These are phyloP conservation scores for Aureobasidium mangrovei DNA, from an alignment of 2,329 filamentous ascomycete species.

Conservation along the genomic window DNA sequence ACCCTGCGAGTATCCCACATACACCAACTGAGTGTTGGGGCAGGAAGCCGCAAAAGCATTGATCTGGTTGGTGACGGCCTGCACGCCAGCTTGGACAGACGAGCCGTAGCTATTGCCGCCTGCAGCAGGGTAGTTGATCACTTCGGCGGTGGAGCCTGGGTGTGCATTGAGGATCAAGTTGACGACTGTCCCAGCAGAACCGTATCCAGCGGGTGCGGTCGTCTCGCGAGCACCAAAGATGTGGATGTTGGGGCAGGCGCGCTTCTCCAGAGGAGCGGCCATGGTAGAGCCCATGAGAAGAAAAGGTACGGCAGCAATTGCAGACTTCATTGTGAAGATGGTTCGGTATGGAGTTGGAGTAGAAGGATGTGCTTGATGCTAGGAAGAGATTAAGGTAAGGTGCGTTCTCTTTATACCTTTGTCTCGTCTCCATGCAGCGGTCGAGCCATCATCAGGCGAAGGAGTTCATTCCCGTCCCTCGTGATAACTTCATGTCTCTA, in stretches of 20 bases:
- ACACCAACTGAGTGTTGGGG: constrained; percentile 48
- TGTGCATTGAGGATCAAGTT: constrained; percentile 33
- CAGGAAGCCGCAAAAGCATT: constrained; percentile 50
- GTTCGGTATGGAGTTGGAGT: too few relatives aligned
- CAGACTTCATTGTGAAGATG: constrained; percentile 1
- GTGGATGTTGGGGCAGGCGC: constrained; percentile 35
- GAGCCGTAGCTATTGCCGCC: constrained; percentile 52
- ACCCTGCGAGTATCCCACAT: constrained; percentile 57
- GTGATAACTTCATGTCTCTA: background rate
- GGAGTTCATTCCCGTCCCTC: background rate
- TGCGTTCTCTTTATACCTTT: constrained; percentile 2
- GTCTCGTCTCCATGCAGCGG: background rate
- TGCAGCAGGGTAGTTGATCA: constrained; percentile 47
- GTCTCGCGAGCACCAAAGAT: constrained; percentile 39
- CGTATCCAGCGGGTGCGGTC: constrained; percentile 33
- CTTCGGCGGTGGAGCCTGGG: constrained; percentile 33
- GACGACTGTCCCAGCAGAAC: constrained; percentile 33
- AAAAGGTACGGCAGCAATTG: background rate
- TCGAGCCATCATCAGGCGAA: background rate
- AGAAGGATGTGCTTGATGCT: background rate
- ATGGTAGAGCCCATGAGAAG: constrained; percentile 19
- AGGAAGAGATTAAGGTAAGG: background rate
- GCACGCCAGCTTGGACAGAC: constrained; percentile 50
- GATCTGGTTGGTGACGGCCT: constrained; percentile 51
- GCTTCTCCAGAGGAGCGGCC: constrained; percentile 30